phyloP scores from a whole-genome alignment of 768 basidiomycete species.

The Antrodiella citrinella region DNA sequence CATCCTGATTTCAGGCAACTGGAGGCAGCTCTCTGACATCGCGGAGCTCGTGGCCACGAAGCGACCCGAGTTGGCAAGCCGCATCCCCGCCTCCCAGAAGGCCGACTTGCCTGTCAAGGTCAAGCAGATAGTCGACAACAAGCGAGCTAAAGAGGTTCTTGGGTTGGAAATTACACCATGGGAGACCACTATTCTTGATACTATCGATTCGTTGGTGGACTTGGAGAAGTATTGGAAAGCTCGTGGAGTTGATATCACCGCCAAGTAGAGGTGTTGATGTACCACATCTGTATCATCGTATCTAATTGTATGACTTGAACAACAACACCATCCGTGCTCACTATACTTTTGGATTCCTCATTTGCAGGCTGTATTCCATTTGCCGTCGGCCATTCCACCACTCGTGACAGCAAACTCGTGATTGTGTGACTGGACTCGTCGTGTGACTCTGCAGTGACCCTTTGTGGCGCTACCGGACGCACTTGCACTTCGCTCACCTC shows the following conservation, averaged over 20 bases:
- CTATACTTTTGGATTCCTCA: background rate
- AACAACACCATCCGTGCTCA: background rate
- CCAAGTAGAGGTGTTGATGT: background rate
- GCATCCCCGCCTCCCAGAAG: background rate
- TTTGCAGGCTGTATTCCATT: background rate
- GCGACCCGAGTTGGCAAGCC: constrained; percentile 6
- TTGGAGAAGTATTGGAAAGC: constrained; percentile 16
- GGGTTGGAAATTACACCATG: constrained; percentile 6
- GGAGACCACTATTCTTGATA: constrained; percentile 12
- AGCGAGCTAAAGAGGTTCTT: constrained; percentile 3
- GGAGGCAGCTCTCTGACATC: background rate
- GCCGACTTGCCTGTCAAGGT: background rate
- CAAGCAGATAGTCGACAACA: constrained; percentile 2
- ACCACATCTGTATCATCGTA: background rate
- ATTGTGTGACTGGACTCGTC: background rate
- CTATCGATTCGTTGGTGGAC: constrained; percentile 10
- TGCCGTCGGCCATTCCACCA: background rate
- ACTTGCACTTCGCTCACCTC: background rate
- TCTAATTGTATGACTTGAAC: background rate
- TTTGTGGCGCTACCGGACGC: background rate
- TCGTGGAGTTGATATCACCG: constrained; percentile 4
- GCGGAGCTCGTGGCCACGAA: constrained; percentile 1
- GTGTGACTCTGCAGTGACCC: background rate
- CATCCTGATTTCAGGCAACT: constrained; percentile 1
- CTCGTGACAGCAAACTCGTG: background rate